Percentiles rank a stretch among this genome's conserved stretches.
These are phyloP conservation scores for Vachellia pachyceras DNA, from an alignment of 306 rosid species.

Conservation along the genomic window DNA sequence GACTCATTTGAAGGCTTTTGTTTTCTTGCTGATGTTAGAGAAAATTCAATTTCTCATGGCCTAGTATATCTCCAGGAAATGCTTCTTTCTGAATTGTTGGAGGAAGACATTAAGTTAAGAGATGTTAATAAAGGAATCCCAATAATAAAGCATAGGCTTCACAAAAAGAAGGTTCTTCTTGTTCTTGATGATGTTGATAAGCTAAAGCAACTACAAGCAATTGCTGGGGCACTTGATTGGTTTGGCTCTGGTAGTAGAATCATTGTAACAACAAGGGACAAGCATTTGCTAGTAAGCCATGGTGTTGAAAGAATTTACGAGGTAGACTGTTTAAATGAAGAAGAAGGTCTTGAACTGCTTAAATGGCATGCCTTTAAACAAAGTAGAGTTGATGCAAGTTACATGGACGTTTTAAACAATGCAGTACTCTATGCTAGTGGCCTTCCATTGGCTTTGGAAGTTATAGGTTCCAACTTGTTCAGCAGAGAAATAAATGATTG, in stretches of 20 bases:
- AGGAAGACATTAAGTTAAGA: neutral
- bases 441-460: slow-evolving; percentile 11
- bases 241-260: slow-evolving; percentile 17
- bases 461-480: slow-evolving; percentile 10
- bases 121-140: neutral
- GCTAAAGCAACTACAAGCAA: neutral
- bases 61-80: neutral
- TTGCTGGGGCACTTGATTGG: neutral
- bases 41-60: neutral
- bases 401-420: neutral
- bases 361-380: slow-evolving; percentile 17
- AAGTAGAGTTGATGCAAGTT: slow-evolving; percentile 28
- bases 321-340: neutral
- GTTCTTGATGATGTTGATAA: slow-evolving; percentile 13
- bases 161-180: slow-evolving; percentile 7
- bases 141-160: slow-evolving; percentile 6
- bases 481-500: neutral
- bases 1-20: slow-evolving; percentile 10
- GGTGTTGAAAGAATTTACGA: neutral
- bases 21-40: neutral
- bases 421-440: neutral
- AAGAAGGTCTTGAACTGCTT: slow-evolving; percentile 21
- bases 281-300: neutral
- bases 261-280: neutral
- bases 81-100: neutral